Base-by-base conservation (phyloP, 2,329 filamentous ascomycete genomes). In the Pyrenochaeta sp. region DNA sequence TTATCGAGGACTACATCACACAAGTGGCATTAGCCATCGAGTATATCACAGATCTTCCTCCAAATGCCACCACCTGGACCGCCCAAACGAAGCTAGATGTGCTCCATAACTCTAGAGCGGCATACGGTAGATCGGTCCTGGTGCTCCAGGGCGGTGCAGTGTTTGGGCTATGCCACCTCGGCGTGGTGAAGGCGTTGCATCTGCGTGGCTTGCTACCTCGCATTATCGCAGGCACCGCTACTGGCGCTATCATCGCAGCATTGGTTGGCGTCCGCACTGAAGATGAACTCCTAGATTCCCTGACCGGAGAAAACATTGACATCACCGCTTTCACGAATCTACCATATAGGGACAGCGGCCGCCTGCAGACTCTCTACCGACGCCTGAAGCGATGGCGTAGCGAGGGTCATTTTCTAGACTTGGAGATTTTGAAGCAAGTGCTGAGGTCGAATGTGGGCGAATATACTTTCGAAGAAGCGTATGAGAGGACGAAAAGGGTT, bases 391-490 rank as follows among this genome's bases (percentile, higher is more conserved):
- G 91, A 31, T 91, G 93, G 63, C 77, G 86, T 35, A 77, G 77
- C 26, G 87, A 92, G 56, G 91, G 91, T 0, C 90, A 95, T 63
- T 88, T 96, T 46, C 80, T 96, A 20, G 91, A 96, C 67, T 84
- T 90, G 3, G 83, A 81, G 27, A 86, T 95, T 7, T 74, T 97
- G 31, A 90, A 95, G 65, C 84, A 92, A 45, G 93, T 90, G 56
- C 87, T 96, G 10, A 82, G 87, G 44, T 84, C 86, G 10, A 96
- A 96, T 56, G 85, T 96, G 10, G 92, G 91, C 7, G 88, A 96
- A 60, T 68, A 96, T 50, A 96, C 92, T 0, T 97, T 97, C 63
- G 90, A 95, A 69, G 93, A 96, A 73, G 93, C 93, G 0, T 96
- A 92, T 63, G 82, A 86, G 37, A 84, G 85, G 49, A 96, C 90